Conservation (phyloP, 331 rosid genomes). For the Malus hybrid region DNA sequence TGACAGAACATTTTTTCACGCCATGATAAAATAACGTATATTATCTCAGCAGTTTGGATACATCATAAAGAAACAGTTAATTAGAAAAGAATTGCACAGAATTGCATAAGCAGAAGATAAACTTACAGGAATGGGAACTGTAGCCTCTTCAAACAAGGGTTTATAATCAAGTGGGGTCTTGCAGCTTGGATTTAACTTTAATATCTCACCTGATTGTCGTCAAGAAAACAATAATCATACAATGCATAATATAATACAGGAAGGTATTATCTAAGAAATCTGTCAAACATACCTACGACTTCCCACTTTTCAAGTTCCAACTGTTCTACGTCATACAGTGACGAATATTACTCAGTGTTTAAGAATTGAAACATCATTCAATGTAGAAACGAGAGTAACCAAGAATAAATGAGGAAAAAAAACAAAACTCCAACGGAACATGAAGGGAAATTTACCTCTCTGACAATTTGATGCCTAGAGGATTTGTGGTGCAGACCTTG, state of each 20-base stretch:
- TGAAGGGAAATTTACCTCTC: slow-evolving; percentile 52
- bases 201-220: slow-evolving; percentile 64
- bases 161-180: slow-evolving; percentile 75
- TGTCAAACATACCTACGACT: slow-evolving; percentile 52
- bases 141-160: slow-evolving; percentile 71
- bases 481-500: slow-evolving; percentile 28
- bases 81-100: slow-evolving; percentile 2
- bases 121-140: slow-evolving; percentile 76
- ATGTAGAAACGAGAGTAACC: neutral
- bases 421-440: slow-evolving; percentile 5
- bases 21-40: neutral
- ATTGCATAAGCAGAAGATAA: slow-evolving; percentile 23
- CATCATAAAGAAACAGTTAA: neutral
- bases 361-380: slow-evolving; percentile 4
- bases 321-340: slow-evolving; percentile 40
- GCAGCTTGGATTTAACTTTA: slow-evolving; percentile 78
- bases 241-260: neutral
- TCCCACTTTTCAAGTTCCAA: slow-evolving; percentile 82
- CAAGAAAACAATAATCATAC: slow-evolving; percentile 18
- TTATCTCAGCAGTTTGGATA: neutral
- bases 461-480: slow-evolving; percentile 24
- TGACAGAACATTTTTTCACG: neutral
- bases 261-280: slow-evolving; percentile 7
- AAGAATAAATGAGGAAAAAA: neutral
- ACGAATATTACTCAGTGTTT: slow-evolving; percentile 23